phyloP scores from a whole-genome alignment of 2,329 filamentous ascomycete species.

The Aureobasidium sp. region DNA sequence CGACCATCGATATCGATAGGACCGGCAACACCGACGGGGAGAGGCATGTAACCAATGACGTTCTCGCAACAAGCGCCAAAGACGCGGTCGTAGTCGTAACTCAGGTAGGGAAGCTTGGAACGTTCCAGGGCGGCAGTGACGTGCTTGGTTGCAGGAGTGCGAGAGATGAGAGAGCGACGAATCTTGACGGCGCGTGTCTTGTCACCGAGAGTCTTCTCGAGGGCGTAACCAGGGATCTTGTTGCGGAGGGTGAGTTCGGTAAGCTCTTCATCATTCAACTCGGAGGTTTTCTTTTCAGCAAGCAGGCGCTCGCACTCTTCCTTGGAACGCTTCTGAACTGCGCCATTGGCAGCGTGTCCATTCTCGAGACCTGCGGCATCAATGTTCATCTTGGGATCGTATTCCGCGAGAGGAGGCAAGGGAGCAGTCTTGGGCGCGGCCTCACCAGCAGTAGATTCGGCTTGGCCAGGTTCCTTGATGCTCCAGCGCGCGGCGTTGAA shows the following conservation, averaged over 20 bases:
- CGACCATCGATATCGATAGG: constrained; percentile 89
- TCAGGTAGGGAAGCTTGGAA: constrained; percentile 78
- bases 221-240: constrained; percentile 87
- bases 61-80: constrained; percentile 98
- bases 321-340: constrained; percentile 43
- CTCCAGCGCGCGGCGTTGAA: constrained; percentile 97
- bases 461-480: constrained; percentile 77
- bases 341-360: constrained; percentile 6
- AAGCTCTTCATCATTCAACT: constrained; percentile 78
- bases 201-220: constrained; percentile 87
- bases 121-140: constrained; percentile 67
- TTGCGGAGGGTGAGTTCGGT: constrained; percentile 75
- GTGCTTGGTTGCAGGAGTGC: constrained; percentile 73
- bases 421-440: not conserved
- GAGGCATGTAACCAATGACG: constrained; percentile 87
- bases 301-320: constrained; percentile 71
- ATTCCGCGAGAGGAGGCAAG: constrained; percentile 17
- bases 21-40: constrained; percentile 89
- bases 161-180: constrained; percentile 75
- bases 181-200: constrained; percentile 93
- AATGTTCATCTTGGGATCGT: constrained; percentile 15
- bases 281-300: constrained; percentile 65
- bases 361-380: constrained; percentile 13
- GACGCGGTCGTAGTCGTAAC: constrained; percentile 94
- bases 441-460: not conserved